Evolutionary conservation across 73 alveolate genomes (phyloP), one percentile per base, ranked within the genome.

Genomic region (Uronychia binucleata): DNA sequence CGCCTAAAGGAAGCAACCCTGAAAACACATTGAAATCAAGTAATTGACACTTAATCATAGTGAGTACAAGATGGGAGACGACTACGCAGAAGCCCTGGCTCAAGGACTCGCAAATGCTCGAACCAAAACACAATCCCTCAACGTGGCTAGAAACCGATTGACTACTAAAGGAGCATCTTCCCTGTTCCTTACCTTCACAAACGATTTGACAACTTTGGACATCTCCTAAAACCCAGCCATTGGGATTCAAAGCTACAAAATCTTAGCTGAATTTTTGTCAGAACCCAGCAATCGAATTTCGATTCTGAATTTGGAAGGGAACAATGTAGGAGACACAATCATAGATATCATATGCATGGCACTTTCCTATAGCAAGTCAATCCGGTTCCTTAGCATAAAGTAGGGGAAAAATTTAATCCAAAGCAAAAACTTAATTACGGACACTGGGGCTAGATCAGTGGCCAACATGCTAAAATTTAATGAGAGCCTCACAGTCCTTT

Each of bases 391-490:
- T 19, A 46, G 67, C 19, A 19, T 19, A 27, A 74, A 31, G 77
- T 74, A 59, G 13, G 1, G 34, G 5, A 19, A 11, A 0, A 30
- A n/a, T 26, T 35, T 82, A 29, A 82, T 30, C 33, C 59, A 74
- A 0, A 67, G 77, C 34, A 32, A 82, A 67, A 82, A 82, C 58
- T 29, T 1, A 13, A 31, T 82, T 25, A 34, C 33, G 25, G 74
- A 82, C 31, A 80, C 30, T 8, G 82, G 77, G 13, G 89, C 89
- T 13, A 30, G 26, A 25, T 58, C 34, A 30, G 26, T 82, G 0
- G 89, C 89, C 0, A 80, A 60, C 0, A 30, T 82, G 89, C 14
- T 82, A 0, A 74, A 28, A 26, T 28, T 28, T 5, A 34, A 82
- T 58, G 27, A 58, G 59, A 30, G 74, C 11, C 25, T 82, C 14